phyloP scores from a whole-genome alignment of 495 filamentous ascomycete species.

The Massariosphaeria phaeospora region DNA sequence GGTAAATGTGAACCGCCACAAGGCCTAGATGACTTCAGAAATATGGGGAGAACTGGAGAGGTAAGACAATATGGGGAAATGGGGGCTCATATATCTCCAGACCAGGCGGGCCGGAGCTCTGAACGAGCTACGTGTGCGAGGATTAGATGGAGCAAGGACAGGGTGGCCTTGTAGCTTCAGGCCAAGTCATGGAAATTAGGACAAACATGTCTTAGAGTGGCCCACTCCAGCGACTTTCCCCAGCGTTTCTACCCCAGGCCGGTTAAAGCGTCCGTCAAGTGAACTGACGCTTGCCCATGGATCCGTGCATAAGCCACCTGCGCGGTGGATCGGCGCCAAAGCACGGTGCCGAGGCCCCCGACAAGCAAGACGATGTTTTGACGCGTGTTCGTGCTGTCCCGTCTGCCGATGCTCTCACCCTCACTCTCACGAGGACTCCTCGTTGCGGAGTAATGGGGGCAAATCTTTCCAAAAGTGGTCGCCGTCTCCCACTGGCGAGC shows the following conservation, averaged over 20 bases:
- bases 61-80: constrained; percentile 26
- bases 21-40: not conserved
- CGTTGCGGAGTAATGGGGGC: too few relatives aligned
- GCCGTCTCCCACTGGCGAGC: too few relatives aligned
- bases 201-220: constrained; percentile 17
- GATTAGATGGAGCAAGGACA: constrained; percentile 12
- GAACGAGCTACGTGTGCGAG: constrained; percentile 24
- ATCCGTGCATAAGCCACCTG: constrained; percentile 25
- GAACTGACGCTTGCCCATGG: constrained; percentile 7
- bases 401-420: constrained; percentile 4
- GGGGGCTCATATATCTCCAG: constrained; percentile 26
- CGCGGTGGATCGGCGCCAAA: constrained; percentile 26
- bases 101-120: constrained; percentile 25
- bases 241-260: constrained; percentile 14
- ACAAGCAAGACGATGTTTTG: too few relatives aligned
- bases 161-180: constrained; percentile 12
- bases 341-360: constrained; percentile 24
- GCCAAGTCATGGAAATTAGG: constrained; percentile 17
- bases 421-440: too few relatives aligned
- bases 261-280: constrained; percentile 20
- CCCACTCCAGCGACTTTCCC: constrained; percentile 22
- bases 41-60: constrained; percentile 12
- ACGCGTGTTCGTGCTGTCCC: too few relatives aligned
- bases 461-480: too few relatives aligned
- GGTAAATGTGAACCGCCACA: not conserved